Evolutionary conservation across 176 grass and related monocot genomes (phyloP).

Genomic region (Areca catechu): DNA sequence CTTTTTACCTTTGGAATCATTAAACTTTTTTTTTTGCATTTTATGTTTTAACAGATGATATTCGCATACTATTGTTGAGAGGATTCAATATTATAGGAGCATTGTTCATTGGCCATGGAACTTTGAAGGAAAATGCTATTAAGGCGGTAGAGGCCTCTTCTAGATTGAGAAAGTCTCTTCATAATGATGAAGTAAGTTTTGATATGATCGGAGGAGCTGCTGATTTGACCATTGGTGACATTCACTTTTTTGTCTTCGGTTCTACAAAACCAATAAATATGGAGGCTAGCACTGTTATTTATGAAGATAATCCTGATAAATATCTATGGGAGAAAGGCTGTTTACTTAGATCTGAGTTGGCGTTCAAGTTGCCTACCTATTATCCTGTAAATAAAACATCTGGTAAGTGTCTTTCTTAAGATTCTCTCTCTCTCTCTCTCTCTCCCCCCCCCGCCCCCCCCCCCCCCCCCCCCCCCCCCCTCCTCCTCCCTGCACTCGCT

Average conservation of each 20-base stretch:
- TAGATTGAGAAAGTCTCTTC: slow-evolving; percentile 45
- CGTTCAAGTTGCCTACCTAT: slow-evolving; percentile 66
- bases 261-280: slow-evolving; percentile 10
- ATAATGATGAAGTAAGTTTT: slow-evolving; percentile 34
- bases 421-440: too few relatives aligned
- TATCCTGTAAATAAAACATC: slow-evolving; percentile 32
- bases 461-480: too few relatives aligned
- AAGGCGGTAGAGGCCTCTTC: slow-evolving; percentile 38
- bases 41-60: slow-evolving; percentile 48
- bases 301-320: slow-evolving; percentile 55
- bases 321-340: slow-evolving; percentile 77
- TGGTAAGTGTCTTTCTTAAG: too few relatives aligned
- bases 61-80: slow-evolving; percentile 45
- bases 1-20: too few relatives aligned
- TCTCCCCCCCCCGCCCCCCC: too few relatives aligned
- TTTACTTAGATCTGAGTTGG: slow-evolving; percentile 55
- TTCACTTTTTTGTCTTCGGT: slow-evolving; percentile 46
- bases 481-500: too few relatives aligned
- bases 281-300: slow-evolving; percentile 43
- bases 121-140: slow-evolving; percentile 16
- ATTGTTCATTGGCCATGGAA: slow-evolving; percentile 33
- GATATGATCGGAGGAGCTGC: slow-evolving; percentile 40
- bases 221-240: slow-evolving; percentile 28
- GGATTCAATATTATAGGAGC: slow-evolving; percentile 82
- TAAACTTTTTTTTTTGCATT: background rate